Conservation (phyloP, 371 early-diverging fungal species). For the Mortierella sp. region DNA sequence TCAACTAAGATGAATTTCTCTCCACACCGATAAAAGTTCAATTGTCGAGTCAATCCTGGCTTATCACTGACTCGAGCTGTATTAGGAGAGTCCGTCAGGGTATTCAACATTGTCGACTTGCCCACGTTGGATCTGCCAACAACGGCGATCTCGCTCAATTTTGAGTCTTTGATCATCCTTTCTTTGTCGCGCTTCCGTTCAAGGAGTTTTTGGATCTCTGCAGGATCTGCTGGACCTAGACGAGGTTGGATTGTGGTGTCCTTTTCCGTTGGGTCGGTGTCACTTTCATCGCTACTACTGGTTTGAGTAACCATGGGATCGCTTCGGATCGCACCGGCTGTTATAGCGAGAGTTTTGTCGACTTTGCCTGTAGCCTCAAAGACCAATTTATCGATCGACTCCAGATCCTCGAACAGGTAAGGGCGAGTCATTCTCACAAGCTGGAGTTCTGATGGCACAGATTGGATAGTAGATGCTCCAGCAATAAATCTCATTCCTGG, state of each 20-base stretch:
- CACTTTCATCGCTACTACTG: no score
- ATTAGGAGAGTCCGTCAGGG: constrained; percentile 66
- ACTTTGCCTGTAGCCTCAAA: constrained; percentile 31
- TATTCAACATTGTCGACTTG: constrained; percentile 81
- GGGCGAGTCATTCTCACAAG: constrained; percentile 37
- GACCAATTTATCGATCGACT: constrained; percentile 30
- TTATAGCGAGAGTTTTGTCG: no score
- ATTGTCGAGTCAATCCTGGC: constrained; percentile 84
- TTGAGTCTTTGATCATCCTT: constrained; percentile 26
- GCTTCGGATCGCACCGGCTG: no score
- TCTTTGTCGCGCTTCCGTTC: constrained; percentile 21
- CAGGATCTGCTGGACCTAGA: background rate
- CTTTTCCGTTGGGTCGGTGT: no score
- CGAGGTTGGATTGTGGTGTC: no score
- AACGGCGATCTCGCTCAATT: constrained; percentile 38
- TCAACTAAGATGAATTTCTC: constrained; percentile 77
- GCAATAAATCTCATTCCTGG: constrained; percentile 62
- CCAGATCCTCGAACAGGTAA: constrained; percentile 40
- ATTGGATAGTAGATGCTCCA: constrained; percentile 55
- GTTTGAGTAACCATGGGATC: no score
- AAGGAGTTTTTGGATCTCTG: constrained; percentile 18
- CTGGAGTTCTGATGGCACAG: constrained; percentile 54
- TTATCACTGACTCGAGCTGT: constrained; percentile 74
- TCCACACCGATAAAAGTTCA: constrained; percentile 81
- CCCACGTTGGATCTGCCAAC: constrained; percentile 83